Percentiles rank a stretch among this genome's conserved stretches.
These are phyloP conservation scores for Viridothelium virens DNA, from an alignment of 495 filamentous ascomycete species.

Conservation along the genomic window DNA sequence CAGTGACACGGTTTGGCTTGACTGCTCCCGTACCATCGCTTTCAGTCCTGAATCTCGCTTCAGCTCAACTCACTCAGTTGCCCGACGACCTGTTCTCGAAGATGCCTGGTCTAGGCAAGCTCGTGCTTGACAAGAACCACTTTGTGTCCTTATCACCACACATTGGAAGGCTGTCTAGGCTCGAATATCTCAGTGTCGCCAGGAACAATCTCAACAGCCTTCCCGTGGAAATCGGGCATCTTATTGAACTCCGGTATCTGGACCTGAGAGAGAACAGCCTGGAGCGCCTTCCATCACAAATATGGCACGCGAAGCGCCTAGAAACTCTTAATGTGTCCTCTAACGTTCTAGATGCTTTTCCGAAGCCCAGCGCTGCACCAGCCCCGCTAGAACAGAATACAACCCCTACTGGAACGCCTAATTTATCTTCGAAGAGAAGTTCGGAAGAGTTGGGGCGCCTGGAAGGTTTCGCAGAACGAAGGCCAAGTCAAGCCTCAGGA, in stretches of 20 bases:
- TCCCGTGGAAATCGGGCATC: constrained; percentile 75
- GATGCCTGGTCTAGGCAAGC: constrained; percentile 73
- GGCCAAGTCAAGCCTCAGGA: constrained; percentile 80
- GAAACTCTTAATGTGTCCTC: constrained; percentile 92
- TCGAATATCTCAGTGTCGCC: constrained; percentile 89
- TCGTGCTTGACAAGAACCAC: constrained; percentile 91
- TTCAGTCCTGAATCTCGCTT: constrained; percentile 76
- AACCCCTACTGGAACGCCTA: constrained; percentile 49
- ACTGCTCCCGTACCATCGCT: constrained; percentile 67
- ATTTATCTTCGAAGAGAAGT: constrained; percentile 51
- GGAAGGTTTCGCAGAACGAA: constrained; percentile 54
- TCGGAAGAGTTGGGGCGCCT: constrained; percentile 69
- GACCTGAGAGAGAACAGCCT: constrained; percentile 91
- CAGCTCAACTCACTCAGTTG: constrained; percentile 76
- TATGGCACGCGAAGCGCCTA: constrained; percentile 84
- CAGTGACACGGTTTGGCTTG: constrained; percentile 86
- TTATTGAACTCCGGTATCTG: constrained; percentile 72
- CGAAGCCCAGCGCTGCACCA: constrained; percentile 50
- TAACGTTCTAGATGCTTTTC: constrained; percentile 82
- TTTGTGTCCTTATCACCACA: constrained; percentile 78
- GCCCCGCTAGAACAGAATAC: constrained; percentile 13
- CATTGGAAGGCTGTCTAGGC: constrained; percentile 70
- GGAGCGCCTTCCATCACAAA: constrained; percentile 73
- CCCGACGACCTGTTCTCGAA: constrained; percentile 80
- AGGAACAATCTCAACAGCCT: constrained; percentile 78